Conservation (phyloP, 2,329 filamentous ascomycete species). For the Nectriaceae sp. region DNA sequence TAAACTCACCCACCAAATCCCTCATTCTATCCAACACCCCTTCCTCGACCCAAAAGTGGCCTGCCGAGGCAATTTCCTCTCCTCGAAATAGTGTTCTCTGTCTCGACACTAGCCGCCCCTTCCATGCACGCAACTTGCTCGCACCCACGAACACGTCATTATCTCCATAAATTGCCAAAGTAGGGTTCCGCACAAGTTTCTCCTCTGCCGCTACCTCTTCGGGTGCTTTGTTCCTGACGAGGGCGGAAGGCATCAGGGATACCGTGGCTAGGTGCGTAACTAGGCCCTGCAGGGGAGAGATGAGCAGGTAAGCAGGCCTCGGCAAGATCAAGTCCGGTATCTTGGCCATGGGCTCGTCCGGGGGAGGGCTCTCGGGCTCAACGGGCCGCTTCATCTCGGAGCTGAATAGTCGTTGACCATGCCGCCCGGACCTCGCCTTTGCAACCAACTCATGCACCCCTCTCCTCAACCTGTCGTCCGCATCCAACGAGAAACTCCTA, state of each 20-base stretch:
- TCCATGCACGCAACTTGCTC: slow-evolving; percentile 69
- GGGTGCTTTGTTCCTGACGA: slow-evolving; percentile 23
- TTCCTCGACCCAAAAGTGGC: slow-evolving; percentile 65
- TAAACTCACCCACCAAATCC: slow-evolving; percentile 30
- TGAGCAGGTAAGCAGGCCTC: slow-evolving; percentile 59
- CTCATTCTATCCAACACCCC: slow-evolving; percentile 42
- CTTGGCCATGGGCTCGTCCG: slow-evolving; percentile 31
- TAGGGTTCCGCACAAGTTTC: slow-evolving; percentile 60
- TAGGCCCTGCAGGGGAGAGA: slow-evolving; percentile 67
- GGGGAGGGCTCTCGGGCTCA: not conserved
- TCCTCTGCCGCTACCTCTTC: slow-evolving; percentile 43
- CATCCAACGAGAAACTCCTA: slow-evolving; percentile 43
- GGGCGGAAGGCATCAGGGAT: slow-evolving; percentile 47
- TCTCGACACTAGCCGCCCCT: slow-evolving; percentile 47
- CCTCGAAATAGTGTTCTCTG: slow-evolving; percentile 48
- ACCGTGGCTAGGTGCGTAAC: slow-evolving; percentile 64
- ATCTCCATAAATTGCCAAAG: slow-evolving; percentile 74
- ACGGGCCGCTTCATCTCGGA: not conserved
- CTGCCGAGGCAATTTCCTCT: slow-evolving; percentile 53
- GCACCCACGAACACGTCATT: slow-evolving; percentile 72
- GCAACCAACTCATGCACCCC: slow-evolving; percentile 51
- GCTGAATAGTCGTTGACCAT: slow-evolving; percentile 15
- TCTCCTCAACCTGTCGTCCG: slow-evolving; percentile 49
- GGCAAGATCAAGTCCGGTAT: slow-evolving; percentile 39
- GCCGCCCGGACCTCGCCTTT: slow-evolving; percentile 34